phyloP scores from a whole-genome alignment of 2,329 filamentous ascomycete species.

The Alternaria sp. region DNA sequence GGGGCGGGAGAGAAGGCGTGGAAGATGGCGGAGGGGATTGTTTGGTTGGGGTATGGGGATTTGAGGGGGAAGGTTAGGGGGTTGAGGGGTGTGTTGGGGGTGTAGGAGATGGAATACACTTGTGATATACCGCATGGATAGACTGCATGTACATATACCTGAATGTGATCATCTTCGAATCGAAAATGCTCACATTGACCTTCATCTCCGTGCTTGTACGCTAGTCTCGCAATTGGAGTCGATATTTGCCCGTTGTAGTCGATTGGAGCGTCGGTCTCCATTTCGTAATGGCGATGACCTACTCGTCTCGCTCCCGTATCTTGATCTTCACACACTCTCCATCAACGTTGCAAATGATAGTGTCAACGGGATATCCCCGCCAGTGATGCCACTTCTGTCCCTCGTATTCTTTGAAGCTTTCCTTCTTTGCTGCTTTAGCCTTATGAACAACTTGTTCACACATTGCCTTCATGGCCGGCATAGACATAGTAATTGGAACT shows the following conservation, averaged over 20 bases:
- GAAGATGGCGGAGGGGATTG: slow-evolving; percentile 53
- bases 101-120: slow-evolving; percentile 15
- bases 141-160: neutral
- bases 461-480: neutral
- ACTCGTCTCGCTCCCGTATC: too few relatives aligned
- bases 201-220: too few relatives aligned
- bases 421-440: neutral
- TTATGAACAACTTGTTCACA: neutral
- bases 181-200: too few relatives aligned
- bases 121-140: neutral
- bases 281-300: too few relatives aligned
- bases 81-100: slow-evolving; percentile 47
- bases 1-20: slow-evolving; percentile 46
- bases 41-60: slow-evolving; percentile 56
- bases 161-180: neutral
- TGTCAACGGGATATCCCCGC: neutral
- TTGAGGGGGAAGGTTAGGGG: slow-evolving; percentile 47
- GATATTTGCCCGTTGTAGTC: neutral
- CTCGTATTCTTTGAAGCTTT: neutral
- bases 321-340: neutral
- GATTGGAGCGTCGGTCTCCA: too few relatives aligned
- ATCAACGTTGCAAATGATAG: neutral
- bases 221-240: neutral
- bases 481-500: neutral
- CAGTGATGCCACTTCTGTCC: neutral